Percentiles rank a stretch among this genome's conserved stretches.
phyloP scores from a whole-genome alignment of 2,329 filamentous ascomycete genomes.

The Penicillium sp. region DNA sequence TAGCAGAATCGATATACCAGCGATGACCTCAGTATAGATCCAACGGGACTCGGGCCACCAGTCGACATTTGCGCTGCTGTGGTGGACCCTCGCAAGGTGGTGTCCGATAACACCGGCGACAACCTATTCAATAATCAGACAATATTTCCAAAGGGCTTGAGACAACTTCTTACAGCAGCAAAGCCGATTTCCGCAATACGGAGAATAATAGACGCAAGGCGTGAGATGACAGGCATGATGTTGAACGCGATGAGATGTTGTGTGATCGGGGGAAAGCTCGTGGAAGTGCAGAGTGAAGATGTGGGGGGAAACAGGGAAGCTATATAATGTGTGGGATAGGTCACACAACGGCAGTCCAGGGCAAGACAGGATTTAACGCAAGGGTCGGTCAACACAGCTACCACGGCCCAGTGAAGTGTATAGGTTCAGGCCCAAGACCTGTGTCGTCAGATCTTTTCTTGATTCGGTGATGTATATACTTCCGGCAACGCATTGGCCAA shows the following conservation, averaged over 20 bases:
- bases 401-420: not conserved
- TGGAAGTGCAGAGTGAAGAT: not conserved
- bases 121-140: conserved; percentile 35
- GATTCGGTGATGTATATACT: not conserved
- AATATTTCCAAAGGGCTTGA: not conserved
- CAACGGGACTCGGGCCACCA: conserved; percentile 63
- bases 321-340: conserved; percentile 19
- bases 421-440: conserved; percentile 1
- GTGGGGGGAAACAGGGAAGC: conserved; percentile 7
- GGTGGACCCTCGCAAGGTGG: conserved; percentile 58
- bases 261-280: not conserved
- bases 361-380: conserved; percentile 15
- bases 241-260: not conserved
- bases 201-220: conserved; percentile 59
- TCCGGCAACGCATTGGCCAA: not conserved
- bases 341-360: conserved; percentile 16
- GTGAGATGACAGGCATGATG: conserved; percentile 54
- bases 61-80: conserved; percentile 34
- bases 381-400: conserved; percentile 11
- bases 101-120: conserved; percentile 69
- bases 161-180: conserved; percentile 57
- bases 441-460: conserved; percentile 18
- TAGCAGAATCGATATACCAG: conserved; percentile 68
- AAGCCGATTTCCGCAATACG: conserved; percentile 67
- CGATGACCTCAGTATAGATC: conserved; percentile 74